phyloP scores from a whole-genome alignment of 768 basidiomycete genomes.

The Mycena galericulata region DNA sequence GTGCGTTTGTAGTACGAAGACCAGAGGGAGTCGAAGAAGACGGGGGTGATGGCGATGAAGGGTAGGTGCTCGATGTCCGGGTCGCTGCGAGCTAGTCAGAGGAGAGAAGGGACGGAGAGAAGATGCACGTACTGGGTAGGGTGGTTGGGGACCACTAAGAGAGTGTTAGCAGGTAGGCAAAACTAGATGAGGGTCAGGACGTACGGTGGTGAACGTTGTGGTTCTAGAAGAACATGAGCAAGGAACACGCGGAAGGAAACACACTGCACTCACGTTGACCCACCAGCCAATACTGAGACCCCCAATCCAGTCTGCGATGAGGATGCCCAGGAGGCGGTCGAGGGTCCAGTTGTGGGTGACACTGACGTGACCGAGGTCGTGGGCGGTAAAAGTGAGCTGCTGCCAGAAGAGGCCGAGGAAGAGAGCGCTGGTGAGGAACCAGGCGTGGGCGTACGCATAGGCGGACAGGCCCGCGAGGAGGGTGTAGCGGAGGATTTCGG shows the following conservation, averaged over 20 bases:
- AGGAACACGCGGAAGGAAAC: slow-evolving; percentile 14
- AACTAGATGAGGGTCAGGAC: slow-evolving; percentile 46
- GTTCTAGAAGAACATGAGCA: slow-evolving; percentile 61
- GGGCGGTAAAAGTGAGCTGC: slow-evolving; percentile 91
- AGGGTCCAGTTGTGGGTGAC: slow-evolving; percentile 88
- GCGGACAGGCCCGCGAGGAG: slow-evolving; percentile 70
- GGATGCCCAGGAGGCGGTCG: slow-evolving; percentile 84
- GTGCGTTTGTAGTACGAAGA: slow-evolving; percentile 95
- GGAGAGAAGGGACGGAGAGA: background rate
- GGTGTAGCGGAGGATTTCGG: slow-evolving; percentile 85
- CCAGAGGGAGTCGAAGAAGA: slow-evolving; percentile 88
- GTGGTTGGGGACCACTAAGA: slow-evolving; percentile 93
- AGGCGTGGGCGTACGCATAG: slow-evolving; percentile 69
- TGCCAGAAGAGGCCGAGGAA: slow-evolving; percentile 94
- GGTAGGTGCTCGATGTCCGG: slow-evolving; percentile 91
- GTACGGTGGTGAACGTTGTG: slow-evolving; percentile 97
- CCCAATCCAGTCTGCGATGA: slow-evolving; percentile 88
- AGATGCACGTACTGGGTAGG: slow-evolving; percentile 82
- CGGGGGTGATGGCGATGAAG: slow-evolving; percentile 93
- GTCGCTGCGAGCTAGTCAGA: slow-evolving; percentile 61
- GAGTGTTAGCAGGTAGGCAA: slow-evolving; percentile 29
- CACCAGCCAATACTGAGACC: slow-evolving; percentile 98
- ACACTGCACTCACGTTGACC: slow-evolving; percentile 82
- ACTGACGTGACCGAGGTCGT: slow-evolving; percentile 96
- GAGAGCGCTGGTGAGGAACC: slow-evolving; percentile 81